These are phyloP conservation scores for Clathrus columnatus DNA, from an alignment of 768 basidiomycete genomes.

Conservation along the genomic window DNA sequence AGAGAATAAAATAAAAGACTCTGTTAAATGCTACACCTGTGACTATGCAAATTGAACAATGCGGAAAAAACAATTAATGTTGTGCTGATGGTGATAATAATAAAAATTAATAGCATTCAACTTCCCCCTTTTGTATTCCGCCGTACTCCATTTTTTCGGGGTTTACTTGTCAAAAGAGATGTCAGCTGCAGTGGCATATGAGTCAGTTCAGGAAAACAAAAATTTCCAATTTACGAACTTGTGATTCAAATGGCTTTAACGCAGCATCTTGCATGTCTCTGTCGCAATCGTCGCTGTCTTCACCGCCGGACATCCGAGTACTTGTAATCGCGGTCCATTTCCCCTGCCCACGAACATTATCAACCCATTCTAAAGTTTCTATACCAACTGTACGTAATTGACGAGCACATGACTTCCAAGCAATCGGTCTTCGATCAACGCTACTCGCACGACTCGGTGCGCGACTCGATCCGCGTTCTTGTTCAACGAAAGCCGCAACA, in stretches of 20 bases:
- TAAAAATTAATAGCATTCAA: background rate
- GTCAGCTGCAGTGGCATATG: too few relatives aligned
- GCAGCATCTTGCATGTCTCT: background rate
- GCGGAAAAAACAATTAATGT: background rate
- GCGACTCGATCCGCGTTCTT: constrained; percentile 21
- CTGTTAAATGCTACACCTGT: too few relatives aligned
- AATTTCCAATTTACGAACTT: too few relatives aligned
- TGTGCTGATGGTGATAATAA: background rate
- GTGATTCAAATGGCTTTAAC: background rate
- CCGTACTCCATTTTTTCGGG: background rate
- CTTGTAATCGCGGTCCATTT: constrained; percentile 2
- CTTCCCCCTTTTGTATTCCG: background rate
- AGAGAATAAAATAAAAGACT: too few relatives aligned
- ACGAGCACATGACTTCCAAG: constrained; percentile 52
- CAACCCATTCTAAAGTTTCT: constrained; percentile 59
- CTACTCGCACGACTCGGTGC: constrained; percentile 30
- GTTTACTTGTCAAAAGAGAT: background rate
- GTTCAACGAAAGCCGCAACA: background rate
- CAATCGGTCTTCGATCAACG: constrained; percentile 32
- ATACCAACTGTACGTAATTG: constrained; percentile 54
- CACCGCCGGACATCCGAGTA: constrained; percentile 12
- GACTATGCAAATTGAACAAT: too few relatives aligned
- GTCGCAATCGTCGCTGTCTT: constrained; percentile 26
- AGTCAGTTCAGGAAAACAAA: too few relatives aligned
- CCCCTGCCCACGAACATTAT: constrained; percentile 32